phyloP scores from a whole-genome alignment of 169 alveolate genomes.

The Plasmodium ovale region DNA sequence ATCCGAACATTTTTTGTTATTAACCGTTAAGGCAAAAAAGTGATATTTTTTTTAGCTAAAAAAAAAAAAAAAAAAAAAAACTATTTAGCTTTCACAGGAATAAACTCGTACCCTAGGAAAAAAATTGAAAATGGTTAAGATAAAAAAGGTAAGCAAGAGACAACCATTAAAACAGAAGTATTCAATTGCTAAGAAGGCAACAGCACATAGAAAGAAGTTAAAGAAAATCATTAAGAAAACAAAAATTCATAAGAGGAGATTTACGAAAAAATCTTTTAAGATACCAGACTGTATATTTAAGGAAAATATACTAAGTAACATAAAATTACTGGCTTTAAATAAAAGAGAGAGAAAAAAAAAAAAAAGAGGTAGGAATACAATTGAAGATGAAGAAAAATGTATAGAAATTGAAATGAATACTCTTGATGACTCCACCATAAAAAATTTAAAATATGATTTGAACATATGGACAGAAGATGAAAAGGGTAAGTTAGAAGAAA shows the following conservation, averaged over 20 bases:
- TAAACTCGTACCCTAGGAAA: no score
- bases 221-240: conserved; percentile 64
- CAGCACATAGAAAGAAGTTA: conserved; percentile 66
- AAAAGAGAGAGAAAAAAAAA: conserved; percentile 24
- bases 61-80: background rate
- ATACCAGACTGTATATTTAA: conserved; percentile 68
- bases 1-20: no score
- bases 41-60: no score
- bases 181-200: conserved; percentile 51
- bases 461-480: background rate
- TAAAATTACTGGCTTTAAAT: conserved; percentile 17
- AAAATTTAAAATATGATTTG: conserved; percentile 26
- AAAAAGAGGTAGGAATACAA: no score
- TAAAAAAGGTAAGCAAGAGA: conserved; percentile 47
- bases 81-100: background rate
- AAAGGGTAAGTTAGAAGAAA: background rate
- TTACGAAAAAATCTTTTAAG: conserved; percentile 46
- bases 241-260: conserved; percentile 55
- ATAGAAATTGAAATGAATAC: conserved; percentile 19
- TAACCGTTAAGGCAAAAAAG: no score
- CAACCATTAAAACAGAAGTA: conserved; percentile 62
- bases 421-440: conserved; percentile 36
- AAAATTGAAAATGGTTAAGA: conserved; percentile 44
- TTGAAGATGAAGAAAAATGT: conserved; percentile 20
- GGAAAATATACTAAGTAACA: conserved; percentile 38